Evolutionary conservation across 441 rosid species (phyloP), one percentile per base, ranked within the genome.

Genomic region (Biscutella laevigata): DNA sequence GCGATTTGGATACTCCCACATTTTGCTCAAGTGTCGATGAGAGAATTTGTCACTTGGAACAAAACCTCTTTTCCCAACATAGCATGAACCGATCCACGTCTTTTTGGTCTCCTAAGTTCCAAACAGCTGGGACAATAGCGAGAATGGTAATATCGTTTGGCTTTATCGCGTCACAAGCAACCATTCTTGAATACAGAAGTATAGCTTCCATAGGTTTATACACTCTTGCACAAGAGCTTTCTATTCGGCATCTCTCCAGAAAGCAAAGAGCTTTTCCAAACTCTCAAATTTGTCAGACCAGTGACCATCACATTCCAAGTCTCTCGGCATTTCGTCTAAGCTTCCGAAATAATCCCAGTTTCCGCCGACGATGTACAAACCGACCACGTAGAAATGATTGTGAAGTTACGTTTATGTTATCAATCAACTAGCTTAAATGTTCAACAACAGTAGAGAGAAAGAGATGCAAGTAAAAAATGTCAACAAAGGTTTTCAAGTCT

Each of bases 231-330:
- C 78, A n/a, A n/a, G n/a, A n/a, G n/a, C n/a, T 62, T 81, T 61
- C 78, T 69, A 28, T 67, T 69, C 0, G 86, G 84, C 94, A 86
- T 86, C 71, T 66, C 30, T 84, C 81, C 61, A 86, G 75, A 28
- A 86, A 62, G 46, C 64, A 50, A 50, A 65, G 64, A 4, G 92
- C 94, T 52, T 51, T 55, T 19, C 61, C 81, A 40, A 81, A 71
- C 39, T 79, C 71, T 49, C 77, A 72, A 53, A 41, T 75, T 82
- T n/a, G 74, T 76, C 48, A 81, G 71, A 11, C 86, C 92, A 59
- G 89, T 74, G 17, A 86, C 79, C 80, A 86, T 71, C 54, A 71
- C 86, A 67, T 90, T 90, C 95, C 97, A 84, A 0, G 94, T 64
- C 76, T 77, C 0, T 54, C 75, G 81, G 84, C 86, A 86, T 84